Evolutionary conservation across 441 rosid species (phyloP).

Genomic region (Erodium moschatum): DNA sequence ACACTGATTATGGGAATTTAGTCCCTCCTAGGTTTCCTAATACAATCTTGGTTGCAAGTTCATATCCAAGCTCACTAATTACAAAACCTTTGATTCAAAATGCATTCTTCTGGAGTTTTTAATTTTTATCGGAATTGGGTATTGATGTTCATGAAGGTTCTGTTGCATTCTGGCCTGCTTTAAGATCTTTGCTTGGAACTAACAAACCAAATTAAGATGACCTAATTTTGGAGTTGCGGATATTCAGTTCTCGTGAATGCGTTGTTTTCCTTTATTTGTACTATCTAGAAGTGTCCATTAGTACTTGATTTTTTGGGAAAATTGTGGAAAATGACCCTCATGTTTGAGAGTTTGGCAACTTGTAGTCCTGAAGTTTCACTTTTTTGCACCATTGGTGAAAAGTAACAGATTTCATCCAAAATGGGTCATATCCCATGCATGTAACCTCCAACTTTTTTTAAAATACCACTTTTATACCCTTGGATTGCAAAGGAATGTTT

Average conservation of each 20-base stretch:
- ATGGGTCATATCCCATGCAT: too few relatives aligned
- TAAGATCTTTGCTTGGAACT: neutral
- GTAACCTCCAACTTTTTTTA: too few relatives aligned
- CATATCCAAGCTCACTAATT: neutral
- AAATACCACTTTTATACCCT: too few relatives aligned
- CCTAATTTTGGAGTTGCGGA: neutral
- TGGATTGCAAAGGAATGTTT: too few relatives aligned
- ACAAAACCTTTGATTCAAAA: neutral
- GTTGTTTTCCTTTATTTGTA: neutral
- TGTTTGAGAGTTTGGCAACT: too few relatives aligned
- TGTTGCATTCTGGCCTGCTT: neutral
- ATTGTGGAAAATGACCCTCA: too few relatives aligned
- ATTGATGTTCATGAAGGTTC: neutral
- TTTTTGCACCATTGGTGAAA: too few relatives aligned
- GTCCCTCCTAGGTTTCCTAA: neutral
- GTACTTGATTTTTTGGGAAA: neutral
- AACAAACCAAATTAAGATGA: neutral
- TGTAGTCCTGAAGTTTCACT: too few relatives aligned
- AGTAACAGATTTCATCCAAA: too few relatives aligned
- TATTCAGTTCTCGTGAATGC: neutral
- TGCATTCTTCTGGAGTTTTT: neutral
- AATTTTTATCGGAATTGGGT: neutral
- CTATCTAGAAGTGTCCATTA: neutral
- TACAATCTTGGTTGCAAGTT: neutral
- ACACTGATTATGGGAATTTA: neutral